A percentile compares a stretch with the other conserved stretches of the same genome.
These are phyloP conservation scores for Parastagonospora avenae DNA, from an alignment of 2,329 filamentous ascomycete genomes.

Conservation along the genomic window DNA sequence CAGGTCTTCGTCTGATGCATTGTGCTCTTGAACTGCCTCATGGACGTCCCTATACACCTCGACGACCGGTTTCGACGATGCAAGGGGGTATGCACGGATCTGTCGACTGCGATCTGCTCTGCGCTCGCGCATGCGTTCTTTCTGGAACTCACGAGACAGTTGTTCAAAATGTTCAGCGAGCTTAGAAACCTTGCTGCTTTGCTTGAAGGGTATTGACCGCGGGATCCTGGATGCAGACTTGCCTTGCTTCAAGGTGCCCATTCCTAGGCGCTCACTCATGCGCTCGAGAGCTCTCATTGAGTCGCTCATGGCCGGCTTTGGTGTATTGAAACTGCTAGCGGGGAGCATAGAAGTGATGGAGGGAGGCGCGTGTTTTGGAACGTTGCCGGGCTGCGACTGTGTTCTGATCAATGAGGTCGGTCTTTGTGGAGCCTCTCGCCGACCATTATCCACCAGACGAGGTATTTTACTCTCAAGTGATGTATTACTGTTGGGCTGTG, in stretches of 20 bases:
- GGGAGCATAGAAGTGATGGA: slow-evolving; percentile 20
- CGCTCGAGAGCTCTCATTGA: slow-evolving; percentile 64
- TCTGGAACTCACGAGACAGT: slow-evolving; percentile 93
- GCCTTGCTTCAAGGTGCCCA: slow-evolving; percentile 66
- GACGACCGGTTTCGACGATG: slow-evolving; percentile 92
- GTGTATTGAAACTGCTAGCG: slow-evolving; percentile 20
- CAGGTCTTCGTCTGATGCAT: slow-evolving; percentile 68
- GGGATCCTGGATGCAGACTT: slow-evolving; percentile 73
- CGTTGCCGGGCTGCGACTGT: slow-evolving; percentile 44
- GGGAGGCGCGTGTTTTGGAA: slow-evolving; percentile 27
- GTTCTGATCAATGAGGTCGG: slow-evolving; percentile 36
- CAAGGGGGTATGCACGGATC: slow-evolving; percentile 83
- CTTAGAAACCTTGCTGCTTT: slow-evolving; percentile 78
- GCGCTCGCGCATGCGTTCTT: slow-evolving; percentile 85
- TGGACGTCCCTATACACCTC: slow-evolving; percentile 94
- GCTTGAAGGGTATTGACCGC: slow-evolving; percentile 76
- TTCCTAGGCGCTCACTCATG: slow-evolving; percentile 72
- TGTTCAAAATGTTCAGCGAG: slow-evolving; percentile 96
- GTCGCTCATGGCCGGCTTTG: slow-evolving; percentile 37
- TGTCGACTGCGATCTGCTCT: slow-evolving; percentile 77
- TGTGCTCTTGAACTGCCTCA: slow-evolving; percentile 85
- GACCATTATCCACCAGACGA: slow-evolving; percentile 42
- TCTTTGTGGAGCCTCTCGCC: slow-evolving; percentile 36
- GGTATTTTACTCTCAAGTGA: slow-evolving; percentile 46
- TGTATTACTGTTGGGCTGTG: slow-evolving; percentile 17